Percentiles rank a stretch among this genome's conserved stretches.
Evolutionary conservation across 371 early-diverging fungal species (phyloP).

Genomic region (Aphelidium insulamus): DNA sequence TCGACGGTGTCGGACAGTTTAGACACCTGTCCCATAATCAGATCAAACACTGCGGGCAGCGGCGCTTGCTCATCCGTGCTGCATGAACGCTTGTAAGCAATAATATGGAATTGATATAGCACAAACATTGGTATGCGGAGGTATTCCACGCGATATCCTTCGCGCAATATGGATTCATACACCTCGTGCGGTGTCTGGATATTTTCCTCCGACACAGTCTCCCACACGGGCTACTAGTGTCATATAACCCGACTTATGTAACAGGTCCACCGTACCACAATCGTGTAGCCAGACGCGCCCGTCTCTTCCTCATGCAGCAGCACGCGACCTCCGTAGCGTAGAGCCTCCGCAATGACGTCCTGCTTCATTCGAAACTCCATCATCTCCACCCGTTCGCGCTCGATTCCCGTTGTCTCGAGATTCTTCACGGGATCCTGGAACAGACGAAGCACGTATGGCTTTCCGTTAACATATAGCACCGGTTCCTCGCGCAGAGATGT

Average conservation of each 20-base stretch:
- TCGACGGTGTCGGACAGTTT: constrained; percentile 16
- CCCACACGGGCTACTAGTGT: constrained; percentile 28
- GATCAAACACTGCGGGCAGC: constrained; percentile 49
- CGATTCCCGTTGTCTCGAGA: constrained; percentile 41
- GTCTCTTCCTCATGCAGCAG: constrained; percentile 36
- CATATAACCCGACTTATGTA: not conserved
- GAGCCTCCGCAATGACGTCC: constrained; percentile 28
- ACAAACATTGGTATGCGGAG: constrained; percentile 37
- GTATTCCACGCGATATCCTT: constrained; percentile 37
- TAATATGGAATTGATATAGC: too few relatives aligned
- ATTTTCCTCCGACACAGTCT: constrained; percentile 17
- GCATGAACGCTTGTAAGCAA: too few relatives aligned
- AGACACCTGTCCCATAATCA: constrained; percentile 23
- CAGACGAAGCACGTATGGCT: constrained; percentile 35
- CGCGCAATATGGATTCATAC: constrained; percentile 19
- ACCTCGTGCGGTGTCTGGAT: constrained; percentile 35
- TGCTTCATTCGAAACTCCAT: constrained; percentile 42
- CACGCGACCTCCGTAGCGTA: constrained; percentile 22
- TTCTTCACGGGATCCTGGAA: constrained; percentile 37
- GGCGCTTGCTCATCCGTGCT: constrained; percentile 57
- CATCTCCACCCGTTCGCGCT: constrained; percentile 32
- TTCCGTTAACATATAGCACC: constrained; percentile 37
- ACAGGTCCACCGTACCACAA: constrained; percentile 17
- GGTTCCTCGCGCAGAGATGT: constrained; percentile 53
- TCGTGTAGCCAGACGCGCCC: constrained; percentile 13